phyloP scores from a whole-genome alignment of 73 alveolate genomes.

The Tetrahymena thermophila region DNA sequence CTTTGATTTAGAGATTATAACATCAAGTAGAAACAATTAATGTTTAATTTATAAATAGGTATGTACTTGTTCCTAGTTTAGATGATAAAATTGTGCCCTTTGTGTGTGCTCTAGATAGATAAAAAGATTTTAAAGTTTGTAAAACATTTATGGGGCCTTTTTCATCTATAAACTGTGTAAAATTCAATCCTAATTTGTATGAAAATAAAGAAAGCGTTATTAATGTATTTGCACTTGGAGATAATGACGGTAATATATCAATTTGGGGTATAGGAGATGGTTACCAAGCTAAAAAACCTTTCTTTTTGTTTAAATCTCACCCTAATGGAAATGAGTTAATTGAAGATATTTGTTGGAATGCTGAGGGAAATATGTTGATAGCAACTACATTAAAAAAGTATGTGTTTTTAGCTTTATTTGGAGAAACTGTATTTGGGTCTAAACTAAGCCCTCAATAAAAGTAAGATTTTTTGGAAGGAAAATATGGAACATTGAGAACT shows the following conservation, averaged over 20 bases:
- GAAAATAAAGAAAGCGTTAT: conserved; percentile 3
- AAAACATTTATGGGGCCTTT: conserved; percentile 31
- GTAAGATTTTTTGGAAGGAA: neutral
- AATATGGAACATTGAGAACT: conserved; percentile 12
- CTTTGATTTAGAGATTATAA: no score
- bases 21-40: no score
- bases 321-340: conserved; percentile 18
- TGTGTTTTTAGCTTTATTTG: conserved; percentile 5
- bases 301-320: conserved; percentile 7
- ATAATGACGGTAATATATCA: conserved; percentile 37
- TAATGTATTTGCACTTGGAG: conserved; percentile 34
- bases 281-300: conserved; percentile 8
- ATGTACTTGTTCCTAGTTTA: conserved; percentile 21
- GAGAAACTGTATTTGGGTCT: conserved; percentile 12
- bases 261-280: conserved; percentile 18
- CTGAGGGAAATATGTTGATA: conserved; percentile 5
- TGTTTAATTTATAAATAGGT: neutral
- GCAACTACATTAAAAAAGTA: conserved; percentile 36
- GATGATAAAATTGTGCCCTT: conserved; percentile 41
- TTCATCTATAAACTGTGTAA: conserved; percentile 31
- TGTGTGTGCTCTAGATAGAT: conserved; percentile 16
- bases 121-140: conserved; percentile 11
- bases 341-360: conserved; percentile 30
- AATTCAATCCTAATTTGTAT: conserved; percentile 10
- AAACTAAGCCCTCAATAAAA: neutral